Base-by-base conservation (phyloP, 805 yeast species). In the Myxozyma kluyveri region DNA sequence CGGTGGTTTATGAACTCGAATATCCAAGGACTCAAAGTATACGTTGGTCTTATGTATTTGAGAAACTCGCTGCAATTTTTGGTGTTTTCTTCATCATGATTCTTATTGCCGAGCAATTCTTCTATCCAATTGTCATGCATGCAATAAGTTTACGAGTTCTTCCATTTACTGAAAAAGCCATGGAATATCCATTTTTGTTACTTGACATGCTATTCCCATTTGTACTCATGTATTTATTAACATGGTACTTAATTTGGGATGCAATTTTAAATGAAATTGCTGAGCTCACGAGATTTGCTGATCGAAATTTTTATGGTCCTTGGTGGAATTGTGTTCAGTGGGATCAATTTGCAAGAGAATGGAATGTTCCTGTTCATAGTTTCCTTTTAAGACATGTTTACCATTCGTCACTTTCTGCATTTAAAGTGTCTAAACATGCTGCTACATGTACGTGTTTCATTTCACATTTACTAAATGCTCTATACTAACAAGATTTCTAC, bases 301-400 rank as follows among this genome's bases (percentile, higher is more conserved):
- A 93, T 67, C 79, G 99, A 45, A 86, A 86, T 60, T 93, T 93
- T 68, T 93, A 95, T 65, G 91, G 95, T 2, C 86, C 88, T 40
- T 95, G 99, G 99, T 93, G 99, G 99, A 88, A 90, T 62, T 86
- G 95, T 56, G 81, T 84, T 18, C 85, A 88, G 38, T 93, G 97
- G 96, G 86, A 86, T 51, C 90, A 90, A 65, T 93, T 87, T 67
- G 84, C 96, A 9, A 76, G 97, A 59, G 82, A 86, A 56, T 95
- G 99, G 99, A 93, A 93, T 67, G 78, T 80, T 7, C 96, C 98
- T 0, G 98, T 93, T 21, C 96, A 93, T 67, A 79, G 81, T 63
- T 93, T 93, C 61, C 72, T 93, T 53, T 72, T 90, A 41, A 78
- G 98, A 59, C 99, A 95, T 66, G 98, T 93, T 2, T 95, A 93